phyloP scores from a whole-genome alignment of 768 basidiomycete genomes.

The Mycena chlorophos region DNA sequence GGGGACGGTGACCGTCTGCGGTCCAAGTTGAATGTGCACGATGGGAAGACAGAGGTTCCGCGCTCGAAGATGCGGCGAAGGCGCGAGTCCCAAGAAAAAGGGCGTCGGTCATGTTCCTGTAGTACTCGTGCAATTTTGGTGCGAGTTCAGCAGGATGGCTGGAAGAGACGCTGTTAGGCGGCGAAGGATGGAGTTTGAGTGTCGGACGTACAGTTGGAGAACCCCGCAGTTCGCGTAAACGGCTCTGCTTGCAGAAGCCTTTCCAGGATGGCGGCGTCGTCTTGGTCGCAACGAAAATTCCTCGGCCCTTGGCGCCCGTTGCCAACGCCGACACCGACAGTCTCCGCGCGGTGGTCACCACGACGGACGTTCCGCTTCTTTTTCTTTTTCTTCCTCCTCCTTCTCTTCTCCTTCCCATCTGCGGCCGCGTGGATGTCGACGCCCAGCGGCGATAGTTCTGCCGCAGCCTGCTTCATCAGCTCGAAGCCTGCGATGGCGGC shows the following conservation, averaged over 20 bases:
- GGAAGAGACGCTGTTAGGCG: not conserved
- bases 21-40: not conserved
- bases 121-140: not conserved
- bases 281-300: not conserved
- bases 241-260: not conserved
- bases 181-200: not conserved
- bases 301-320: not conserved
- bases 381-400: not conserved
- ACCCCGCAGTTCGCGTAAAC: not conserved
- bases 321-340: not conserved
- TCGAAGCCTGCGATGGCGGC: not conserved
- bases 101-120: not conserved
- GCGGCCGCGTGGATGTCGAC: not conserved
- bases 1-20: not conserved
- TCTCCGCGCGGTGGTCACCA: not conserved
- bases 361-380: not conserved
- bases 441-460: not conserved
- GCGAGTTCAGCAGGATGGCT: not conserved
- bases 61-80: not conserved
- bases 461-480: not conserved
- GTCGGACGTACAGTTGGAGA: not conserved
- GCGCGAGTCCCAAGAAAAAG: not conserved
- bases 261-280: not conserved
- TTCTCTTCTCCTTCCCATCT: not conserved
- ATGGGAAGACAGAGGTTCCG: not conserved